Conservation (phyloP, 164 flowering plant genomes). For the Annona squamosa region DNA sequence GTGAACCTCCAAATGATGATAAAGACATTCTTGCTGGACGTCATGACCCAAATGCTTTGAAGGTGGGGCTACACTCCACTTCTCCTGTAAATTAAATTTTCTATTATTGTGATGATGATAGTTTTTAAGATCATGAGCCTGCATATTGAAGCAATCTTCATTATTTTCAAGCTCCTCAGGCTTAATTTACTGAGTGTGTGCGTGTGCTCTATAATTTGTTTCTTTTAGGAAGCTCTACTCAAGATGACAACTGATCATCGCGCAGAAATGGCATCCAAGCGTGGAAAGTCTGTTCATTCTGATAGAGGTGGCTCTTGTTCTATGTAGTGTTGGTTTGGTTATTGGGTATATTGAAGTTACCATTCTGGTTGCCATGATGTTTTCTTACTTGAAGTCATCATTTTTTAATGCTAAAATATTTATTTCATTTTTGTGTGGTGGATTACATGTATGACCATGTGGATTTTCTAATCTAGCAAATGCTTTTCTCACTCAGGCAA, state of each 20-base stretch:
- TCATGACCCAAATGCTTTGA: slow-evolving; percentile 66
- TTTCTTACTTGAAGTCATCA: too few relatives aligned
- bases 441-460: neutral
- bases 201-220: slow-evolving; percentile 2
- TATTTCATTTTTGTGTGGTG: neutral
- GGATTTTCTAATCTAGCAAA: neutral
- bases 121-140: neutral
- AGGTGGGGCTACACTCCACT: slow-evolving; percentile 35
- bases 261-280: slow-evolving; percentile 70
- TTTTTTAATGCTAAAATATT: too few relatives aligned
- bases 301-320: slow-evolving; percentile 44
- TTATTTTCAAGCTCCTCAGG: neutral
- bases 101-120: neutral
- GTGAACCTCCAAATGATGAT: slow-evolving; percentile 30
- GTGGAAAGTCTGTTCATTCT: slow-evolving; percentile 40
- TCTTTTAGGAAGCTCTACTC: slow-evolving; percentile 67
- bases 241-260: slow-evolving; percentile 85
- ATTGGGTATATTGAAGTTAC: neutral
- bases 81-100: neutral
- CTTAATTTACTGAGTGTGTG: slow-evolving; percentile 2
- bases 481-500: slow-evolving; percentile 33
- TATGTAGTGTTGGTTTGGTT: neutral
- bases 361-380: neutral
- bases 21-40: slow-evolving; percentile 64
- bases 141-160: neutral